Conservation (phyloP, 257 asterid genomes). For the Sherardia arvensis region DNA sequence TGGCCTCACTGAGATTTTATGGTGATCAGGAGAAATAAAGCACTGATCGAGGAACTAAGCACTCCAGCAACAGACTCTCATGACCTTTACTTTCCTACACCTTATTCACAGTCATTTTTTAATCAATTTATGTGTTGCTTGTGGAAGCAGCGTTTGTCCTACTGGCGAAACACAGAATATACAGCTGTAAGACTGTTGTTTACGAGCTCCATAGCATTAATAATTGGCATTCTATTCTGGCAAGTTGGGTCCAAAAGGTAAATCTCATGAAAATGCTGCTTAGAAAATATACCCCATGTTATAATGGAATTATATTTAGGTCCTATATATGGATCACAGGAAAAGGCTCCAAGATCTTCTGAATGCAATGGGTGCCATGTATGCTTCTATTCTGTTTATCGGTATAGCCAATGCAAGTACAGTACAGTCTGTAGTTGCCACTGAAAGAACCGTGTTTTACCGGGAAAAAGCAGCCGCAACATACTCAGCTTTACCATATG, state of each 20-base stretch:
- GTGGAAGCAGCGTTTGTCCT: constrained; percentile 76
- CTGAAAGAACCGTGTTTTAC: background rate
- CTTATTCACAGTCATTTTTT: constrained; percentile 51
- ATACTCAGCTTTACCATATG: constrained; percentile 22
- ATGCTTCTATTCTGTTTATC: constrained; percentile 3
- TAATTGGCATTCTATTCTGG: constrained; percentile 79
- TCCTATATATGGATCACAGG: background rate
- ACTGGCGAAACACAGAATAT: constrained; percentile 73
- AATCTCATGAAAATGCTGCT: background rate
- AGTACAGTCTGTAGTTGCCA: constrained; percentile 3
- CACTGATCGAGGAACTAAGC: constrained; percentile 46
- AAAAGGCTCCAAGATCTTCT: constrained; percentile 25
- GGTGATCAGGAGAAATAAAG: constrained; percentile 54
- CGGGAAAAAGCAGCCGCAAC: constrained; percentile 58
- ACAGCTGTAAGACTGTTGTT: constrained; percentile 64
- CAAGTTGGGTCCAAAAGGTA: constrained; percentile 57
- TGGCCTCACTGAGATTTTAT: background rate
- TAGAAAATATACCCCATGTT: background rate
- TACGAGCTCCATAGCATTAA: constrained; percentile 50
- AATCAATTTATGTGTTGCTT: constrained; percentile 67
- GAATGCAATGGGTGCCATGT: constrained; percentile 39
- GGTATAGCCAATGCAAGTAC: constrained; percentile 1
- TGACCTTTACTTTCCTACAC: constrained; percentile 45
- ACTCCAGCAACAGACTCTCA: constrained; percentile 40
- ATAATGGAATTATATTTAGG: background rate